phyloP scores from a whole-genome alignment of 2,329 filamentous ascomycete genomes.

The Daldinia sp. region DNA sequence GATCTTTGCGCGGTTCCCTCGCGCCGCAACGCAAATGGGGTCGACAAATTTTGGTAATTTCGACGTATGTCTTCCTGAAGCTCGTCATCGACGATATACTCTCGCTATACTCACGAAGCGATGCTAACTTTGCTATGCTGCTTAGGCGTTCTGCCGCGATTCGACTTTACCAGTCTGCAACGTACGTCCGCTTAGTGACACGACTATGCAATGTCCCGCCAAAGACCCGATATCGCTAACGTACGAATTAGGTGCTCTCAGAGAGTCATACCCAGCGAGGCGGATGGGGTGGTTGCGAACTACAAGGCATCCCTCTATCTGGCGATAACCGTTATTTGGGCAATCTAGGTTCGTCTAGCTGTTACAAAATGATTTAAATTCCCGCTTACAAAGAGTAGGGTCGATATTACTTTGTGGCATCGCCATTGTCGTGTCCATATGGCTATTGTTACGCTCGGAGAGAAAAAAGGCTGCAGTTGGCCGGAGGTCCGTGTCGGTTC shows the following conservation, averaged over 20 bases:
- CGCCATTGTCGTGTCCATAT: slow-evolving; percentile 75
- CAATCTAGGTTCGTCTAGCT: slow-evolving; percentile 77
- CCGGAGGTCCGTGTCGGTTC: slow-evolving; percentile 72
- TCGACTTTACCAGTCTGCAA: slow-evolving; percentile 87
- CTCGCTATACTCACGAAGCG: not conserved
- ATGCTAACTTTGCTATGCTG: slow-evolving; percentile 44
- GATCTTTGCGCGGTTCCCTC: slow-evolving; percentile 45
- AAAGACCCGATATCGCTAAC: slow-evolving; percentile 34
- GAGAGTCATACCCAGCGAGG: slow-evolving; percentile 69
- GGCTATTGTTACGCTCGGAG: slow-evolving; percentile 84
- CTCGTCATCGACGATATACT: slow-evolving; percentile 5
- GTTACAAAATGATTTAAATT: not conserved
- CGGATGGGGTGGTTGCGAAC: slow-evolving; percentile 75
- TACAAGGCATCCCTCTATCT: slow-evolving; percentile 80
- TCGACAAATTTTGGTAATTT: slow-evolving; percentile 73
- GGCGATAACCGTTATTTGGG: slow-evolving; percentile 72
- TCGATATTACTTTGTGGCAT: slow-evolving; percentile 86
- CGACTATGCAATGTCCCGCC: slow-evolving; percentile 19
- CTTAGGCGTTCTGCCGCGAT: slow-evolving; percentile 83
- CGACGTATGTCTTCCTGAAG: slow-evolving; percentile 58
- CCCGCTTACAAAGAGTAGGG: slow-evolving; percentile 62
- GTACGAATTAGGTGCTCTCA: slow-evolving; percentile 70
- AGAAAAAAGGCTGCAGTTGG: slow-evolving; percentile 94
- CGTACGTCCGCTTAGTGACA: slow-evolving; percentile 64
- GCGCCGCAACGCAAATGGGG: slow-evolving; percentile 62